Conservation (phyloP, 2,329 filamentous ascomycete genomes). For the Aspergillus sp. region DNA sequence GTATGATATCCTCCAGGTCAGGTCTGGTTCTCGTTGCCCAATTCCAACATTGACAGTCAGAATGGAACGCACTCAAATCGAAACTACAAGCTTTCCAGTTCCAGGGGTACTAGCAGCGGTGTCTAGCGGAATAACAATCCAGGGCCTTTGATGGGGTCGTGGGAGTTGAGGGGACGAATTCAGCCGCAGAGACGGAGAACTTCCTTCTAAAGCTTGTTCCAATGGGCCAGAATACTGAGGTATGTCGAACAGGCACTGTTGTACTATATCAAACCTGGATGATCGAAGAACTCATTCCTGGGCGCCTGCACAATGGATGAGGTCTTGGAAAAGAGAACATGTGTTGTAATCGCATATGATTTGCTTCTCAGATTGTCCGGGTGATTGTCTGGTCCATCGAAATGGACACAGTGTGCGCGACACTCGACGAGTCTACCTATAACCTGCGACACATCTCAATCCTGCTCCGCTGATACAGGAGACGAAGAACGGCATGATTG, state of each 20-base stretch:
- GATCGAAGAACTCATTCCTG: not conserved
- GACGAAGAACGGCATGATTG: slow-evolving; percentile 37
- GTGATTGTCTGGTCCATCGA: not conserved
- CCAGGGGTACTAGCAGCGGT: not conserved
- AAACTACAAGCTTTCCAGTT: not conserved
- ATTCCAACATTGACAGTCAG: not conserved
- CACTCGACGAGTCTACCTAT: not conserved
- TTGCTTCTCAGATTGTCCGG: not conserved
- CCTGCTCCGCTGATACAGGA: slow-evolving; percentile 7
- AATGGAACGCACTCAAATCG: not conserved
- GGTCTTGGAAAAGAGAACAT: not conserved
- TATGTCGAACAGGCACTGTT: not conserved
- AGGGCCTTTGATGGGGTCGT: not conserved
- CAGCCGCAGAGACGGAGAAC: not conserved
- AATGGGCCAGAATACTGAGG: not conserved
- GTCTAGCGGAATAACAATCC: not conserved
- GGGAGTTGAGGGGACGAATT: not conserved
- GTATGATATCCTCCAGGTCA: not conserved
- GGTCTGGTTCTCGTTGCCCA: not conserved
- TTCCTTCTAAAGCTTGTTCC: not conserved
- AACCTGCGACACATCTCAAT: not conserved
- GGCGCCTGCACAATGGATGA: not conserved
- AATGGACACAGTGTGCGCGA: not conserved
- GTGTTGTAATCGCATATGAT: not conserved
- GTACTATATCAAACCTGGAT: not conserved